Percentiles rank a stretch among this genome's conserved stretches.
These are phyloP conservation scores for Populus deltoides DNA, from an alignment of 345 rosid species.

Conservation along the genomic window DNA sequence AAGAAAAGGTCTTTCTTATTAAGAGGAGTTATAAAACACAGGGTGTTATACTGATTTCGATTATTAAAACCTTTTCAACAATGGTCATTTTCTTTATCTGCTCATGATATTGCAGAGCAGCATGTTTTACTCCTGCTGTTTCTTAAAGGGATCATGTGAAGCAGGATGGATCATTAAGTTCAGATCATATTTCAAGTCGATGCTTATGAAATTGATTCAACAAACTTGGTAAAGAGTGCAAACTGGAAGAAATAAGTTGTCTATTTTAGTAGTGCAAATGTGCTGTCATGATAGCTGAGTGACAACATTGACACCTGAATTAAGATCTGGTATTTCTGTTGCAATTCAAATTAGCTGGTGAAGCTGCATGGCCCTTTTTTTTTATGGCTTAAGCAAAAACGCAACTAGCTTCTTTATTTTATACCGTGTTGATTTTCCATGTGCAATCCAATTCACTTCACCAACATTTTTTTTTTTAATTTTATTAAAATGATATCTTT, in stretches of 20 bases:
- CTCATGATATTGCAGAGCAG: background rate
- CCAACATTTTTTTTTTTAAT: background rate
- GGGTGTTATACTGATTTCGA: background rate
- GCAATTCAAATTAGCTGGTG: background rate
- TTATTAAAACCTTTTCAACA: background rate
- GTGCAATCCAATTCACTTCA: background rate
- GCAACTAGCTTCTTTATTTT: background rate
- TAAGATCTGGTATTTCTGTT: background rate
- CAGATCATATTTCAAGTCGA: background rate
- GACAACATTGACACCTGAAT: background rate
- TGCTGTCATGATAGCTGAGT: background rate
- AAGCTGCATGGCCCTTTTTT: background rate
- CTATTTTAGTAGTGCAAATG: background rate
- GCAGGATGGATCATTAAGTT: no score
- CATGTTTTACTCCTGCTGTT: background rate
- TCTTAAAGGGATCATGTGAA: background rate
- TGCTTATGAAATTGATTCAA: background rate
- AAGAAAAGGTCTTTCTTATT: background rate
- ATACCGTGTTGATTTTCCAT: background rate
- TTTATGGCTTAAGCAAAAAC: background rate
- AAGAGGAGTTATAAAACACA: background rate
- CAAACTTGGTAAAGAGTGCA: background rate
- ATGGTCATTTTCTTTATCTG: background rate
- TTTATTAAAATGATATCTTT: background rate
- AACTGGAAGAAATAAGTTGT: background rate